Evolutionary conservation across 441 rosid species (phyloP), one percentile per base, ranked within the genome.

Genomic region (Capsella rubella): DNA sequence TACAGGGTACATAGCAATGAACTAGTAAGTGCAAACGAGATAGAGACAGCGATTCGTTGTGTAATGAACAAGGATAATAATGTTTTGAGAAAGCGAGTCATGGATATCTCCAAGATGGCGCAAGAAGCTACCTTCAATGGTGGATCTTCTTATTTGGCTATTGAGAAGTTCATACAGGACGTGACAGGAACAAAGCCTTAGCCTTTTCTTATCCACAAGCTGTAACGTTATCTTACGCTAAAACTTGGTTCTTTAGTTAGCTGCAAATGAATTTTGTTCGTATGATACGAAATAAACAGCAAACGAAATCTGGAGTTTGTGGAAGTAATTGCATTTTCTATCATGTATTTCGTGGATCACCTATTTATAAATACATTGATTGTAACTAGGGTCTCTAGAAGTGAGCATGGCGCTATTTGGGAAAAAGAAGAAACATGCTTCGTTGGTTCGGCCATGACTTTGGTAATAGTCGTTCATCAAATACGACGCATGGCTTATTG

Each of bases 1-100:
- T 79, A 53, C 42, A 67, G 78, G 74, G 10, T 1, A 1, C 65
- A 9, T 15, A 53, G 72, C 11, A 70, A 67, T 42, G 78, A 78
- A 5, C 5, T 81, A 14, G 87, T 86, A 71, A 64, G 18, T 61
- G 83, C 78, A 2, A 64, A 69, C 25, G 87, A 84, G 80, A 76
- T 81, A 54, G 81, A 82, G 73, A 27, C 51, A 42, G 62, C 80
- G 5, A 71, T 77, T 71, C 64, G 69, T 6, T 57, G 69, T 28
- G 68, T 77, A 13, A 77, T 77, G 80, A n/a, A 3, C 32, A 69
- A 80, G 46, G 80, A 75, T 55, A 71, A 75, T 49, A 28, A 35
- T 31, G 47, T 0, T 4, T 70, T 70, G 29, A 81, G 81, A 61
- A 67, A 74, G 4, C 72, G 68, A 64, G 81, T 71, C n/a, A 75